These are phyloP conservation scores for Cenococcum geophilum DNA, from an alignment of 495 filamentous ascomycete genomes.

Conservation along the genomic window DNA sequence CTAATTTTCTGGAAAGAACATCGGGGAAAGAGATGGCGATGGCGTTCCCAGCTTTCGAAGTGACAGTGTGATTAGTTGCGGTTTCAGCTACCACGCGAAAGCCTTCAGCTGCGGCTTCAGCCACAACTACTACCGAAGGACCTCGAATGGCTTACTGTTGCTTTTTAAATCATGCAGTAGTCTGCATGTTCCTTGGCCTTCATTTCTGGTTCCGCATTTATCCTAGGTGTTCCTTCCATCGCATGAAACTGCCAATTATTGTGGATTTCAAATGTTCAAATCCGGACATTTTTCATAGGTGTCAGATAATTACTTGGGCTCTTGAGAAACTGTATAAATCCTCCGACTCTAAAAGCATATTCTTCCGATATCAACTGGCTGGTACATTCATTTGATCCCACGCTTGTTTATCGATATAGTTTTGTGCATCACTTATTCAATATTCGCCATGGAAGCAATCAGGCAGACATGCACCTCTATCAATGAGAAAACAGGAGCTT, in stretches of 20 bases:
- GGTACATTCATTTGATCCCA: neutral
- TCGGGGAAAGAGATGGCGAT: neutral
- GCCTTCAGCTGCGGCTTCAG: neutral
- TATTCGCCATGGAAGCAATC: constrained; percentile 21
- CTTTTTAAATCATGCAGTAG: neutral
- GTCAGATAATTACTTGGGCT: neutral
- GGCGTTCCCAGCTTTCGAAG: neutral
- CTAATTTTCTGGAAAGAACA: neutral
- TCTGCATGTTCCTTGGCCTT: neutral
- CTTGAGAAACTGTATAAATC: neutral
- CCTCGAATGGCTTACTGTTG: neutral
- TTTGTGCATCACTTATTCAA: neutral
- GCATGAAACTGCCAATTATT: too few species aligned
- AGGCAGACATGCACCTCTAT: constrained; percentile 11
- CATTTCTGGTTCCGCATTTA: neutral
- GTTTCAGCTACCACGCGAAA: neutral
- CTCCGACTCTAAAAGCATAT: neutral
- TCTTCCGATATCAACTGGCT: neutral
- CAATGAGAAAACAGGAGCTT: constrained; percentile 24
- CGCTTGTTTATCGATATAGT: neutral
- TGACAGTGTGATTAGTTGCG: neutral
- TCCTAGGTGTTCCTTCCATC: neutral
- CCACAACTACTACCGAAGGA: neutral
- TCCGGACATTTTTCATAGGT: neutral
- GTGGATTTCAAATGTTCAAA: neutral